Base-by-base conservation (phyloP, 2,329 filamentous ascomycete genomes). In the Huntiella moniliformis region DNA sequence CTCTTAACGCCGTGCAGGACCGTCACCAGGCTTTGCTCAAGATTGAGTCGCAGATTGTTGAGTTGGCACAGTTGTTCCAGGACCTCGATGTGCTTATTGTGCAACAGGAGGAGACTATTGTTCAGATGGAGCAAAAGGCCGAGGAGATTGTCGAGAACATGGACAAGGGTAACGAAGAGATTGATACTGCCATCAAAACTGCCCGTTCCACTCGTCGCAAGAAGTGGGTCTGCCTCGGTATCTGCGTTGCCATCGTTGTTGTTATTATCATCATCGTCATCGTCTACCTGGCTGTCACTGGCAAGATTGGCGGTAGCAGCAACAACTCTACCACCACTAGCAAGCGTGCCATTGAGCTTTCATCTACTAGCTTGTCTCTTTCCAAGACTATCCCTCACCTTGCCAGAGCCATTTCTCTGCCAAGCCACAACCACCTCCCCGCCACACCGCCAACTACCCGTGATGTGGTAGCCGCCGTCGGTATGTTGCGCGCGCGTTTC, bases 151-250 rank as follows among this genome's bases (percentile, higher is more conserved):
- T 82, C 42, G 77, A 81, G 48, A 83, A 96, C 61, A 73, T 95
- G 41, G 75, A 80, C 56, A 81, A 91, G 60, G 88, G 80, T 52
- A 95, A 91, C 57, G 72, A 76, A 52, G 77, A 95, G 61, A 82
- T 96, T 50, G 77, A 71, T 35, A 73, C 73, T n/a, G 87, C 87
- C 10, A 82, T 94, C 51, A 70, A 72, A 51, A 93, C 83, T 54
- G 88, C 88, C 6, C 71, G 80, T 59, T 74, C 76, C 54, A 83
- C 81, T 43, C 73, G 83, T 54, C 83, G 77, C 67, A 93, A 92
- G 85, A 95, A 95, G 81, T 95, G 86, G 87, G 87, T 82, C 60
- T 94, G 86, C 68, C 65, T 94, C 54, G 77, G 79, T 56, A 84
- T 95, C 56, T 65, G 70, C 54, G 68, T 74, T 38, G 58, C 61